Evolutionary conservation across 2,329 filamentous ascomycete species (phyloP), one percentile per base, ranked within the genome.

Genomic region (Zalaria sp.): DNA sequence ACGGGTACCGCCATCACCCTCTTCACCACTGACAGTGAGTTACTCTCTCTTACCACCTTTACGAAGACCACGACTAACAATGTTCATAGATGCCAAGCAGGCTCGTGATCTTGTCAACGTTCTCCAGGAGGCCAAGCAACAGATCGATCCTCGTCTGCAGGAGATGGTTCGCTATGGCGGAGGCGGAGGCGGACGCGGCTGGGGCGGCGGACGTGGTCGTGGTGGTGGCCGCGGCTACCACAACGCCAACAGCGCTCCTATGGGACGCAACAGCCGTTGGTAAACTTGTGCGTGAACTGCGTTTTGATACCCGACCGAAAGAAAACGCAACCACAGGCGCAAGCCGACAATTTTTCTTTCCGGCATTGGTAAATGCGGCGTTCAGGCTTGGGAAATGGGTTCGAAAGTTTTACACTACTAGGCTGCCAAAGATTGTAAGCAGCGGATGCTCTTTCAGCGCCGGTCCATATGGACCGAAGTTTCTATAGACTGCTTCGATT

Each of bases 21-120:
- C 58, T 98, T 98, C 69, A 96, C 91, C 65, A 91, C 89, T 82
- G 91, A 96, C 68, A 96, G 89, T 95, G 75, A 71, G 88, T 83
- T 46, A 41, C 25, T 11, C 35, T n/a, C 25, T 27, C 25, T 37
- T 29, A n/a, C 37, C 43, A 25, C 39, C 47, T 27, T 45, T 44
- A 44, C 42, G 34, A 35, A 18, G 35, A 27, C 35, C 31, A 31
- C 37, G 34, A 43, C 60, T 66, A 51, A 67, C 54, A 27, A 38
- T 26, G n/a, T 43, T 40, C 8, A 5, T 47, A 70, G 68, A 71
- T 56, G 60, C 66, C 40, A 70, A 71, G 61, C 68, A 72, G 78
- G 89, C 91, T 67, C 89, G 91, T 75, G 91, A 98, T 69, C 80
- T 98, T 60, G 81, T 98, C 55, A 75, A 76, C 55, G 85, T 98